Evolutionary conservation across 768 basidiomycete species (phyloP), one percentile per base, ranked within the genome.

Genomic region (Galerina sulciceps): DNA sequence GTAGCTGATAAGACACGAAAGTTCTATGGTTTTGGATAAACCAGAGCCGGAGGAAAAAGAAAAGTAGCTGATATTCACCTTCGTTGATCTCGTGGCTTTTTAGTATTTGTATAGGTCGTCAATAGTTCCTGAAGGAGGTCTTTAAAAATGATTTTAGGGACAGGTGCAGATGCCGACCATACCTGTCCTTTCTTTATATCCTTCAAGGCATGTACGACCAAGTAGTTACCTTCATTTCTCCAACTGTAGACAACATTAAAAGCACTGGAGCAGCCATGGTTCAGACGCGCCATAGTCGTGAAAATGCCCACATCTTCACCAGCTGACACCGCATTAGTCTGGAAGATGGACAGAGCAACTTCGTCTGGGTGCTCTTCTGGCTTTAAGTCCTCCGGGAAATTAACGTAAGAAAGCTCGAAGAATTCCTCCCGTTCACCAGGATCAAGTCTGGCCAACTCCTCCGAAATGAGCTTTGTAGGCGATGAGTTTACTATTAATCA

Each of bases 171-270:
- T 48, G 18, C 36, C 40, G 42, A 63, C 71, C 26, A 31, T 43
- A 84, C 86, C 72, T 85, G 75, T 47, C 86, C 88, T 61, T 74
- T 71, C 23, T 62, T 64, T 31, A 89, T 80, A 53, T 73, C 70
- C 65, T 82, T 86, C 53, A 89, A 62, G 9, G 87, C 87, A 68
- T 88, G 76, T 4, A 89, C 83, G 36, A 85, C 79, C 18, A 88
- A 64, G 3, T 71, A 70, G 10, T 71, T 67, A 55, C 85, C 84
- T 26, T 73, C 66, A 43, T 81, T 78, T 49, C 85, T 75, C 83
- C 83, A 89, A 0, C 76, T 76, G 65, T 89, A 89, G 11, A 89
- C 84, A 4, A 76, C 78, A 68, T 89, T 89, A 74, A 90, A 89
- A 6, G 85, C 85, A 53, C 79, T 76, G 3, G 86, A 82, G 65